Evolutionary conservation across 257 asterid genomes (phyloP).

Genomic region (Solanum piurae): DNA sequence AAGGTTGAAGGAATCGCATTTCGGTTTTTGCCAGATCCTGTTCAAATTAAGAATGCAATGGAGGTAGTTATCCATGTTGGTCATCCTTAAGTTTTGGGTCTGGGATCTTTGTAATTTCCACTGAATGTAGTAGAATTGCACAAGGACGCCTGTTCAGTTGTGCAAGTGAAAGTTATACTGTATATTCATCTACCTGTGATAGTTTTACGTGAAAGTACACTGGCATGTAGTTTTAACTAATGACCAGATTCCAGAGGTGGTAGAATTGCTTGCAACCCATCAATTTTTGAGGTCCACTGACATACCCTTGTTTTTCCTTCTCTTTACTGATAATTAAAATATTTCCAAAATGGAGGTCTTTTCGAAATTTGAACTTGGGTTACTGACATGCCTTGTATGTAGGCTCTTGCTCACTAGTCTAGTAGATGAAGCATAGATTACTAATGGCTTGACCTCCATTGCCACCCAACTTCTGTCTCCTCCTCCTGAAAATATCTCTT

Average conservation of each 20-base stretch:
- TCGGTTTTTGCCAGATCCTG: constrained; percentile 89
- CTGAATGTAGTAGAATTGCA: not conserved
- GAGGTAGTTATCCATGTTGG: constrained; percentile 37
- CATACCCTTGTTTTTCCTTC: not conserved
- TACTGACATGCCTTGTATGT: not conserved
- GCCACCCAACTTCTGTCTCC: not conserved
- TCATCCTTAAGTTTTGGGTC: not conserved
- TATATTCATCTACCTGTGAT: not conserved
- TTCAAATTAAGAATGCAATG: constrained; percentile 77
- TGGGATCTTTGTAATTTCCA: not conserved
- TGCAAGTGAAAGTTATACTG: not conserved
- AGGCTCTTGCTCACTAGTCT: not conserved
- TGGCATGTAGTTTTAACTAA: not conserved
- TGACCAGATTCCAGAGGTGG: not conserved
- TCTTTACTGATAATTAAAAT: not conserved
- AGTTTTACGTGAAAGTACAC: not conserved
- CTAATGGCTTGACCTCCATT: not conserved
- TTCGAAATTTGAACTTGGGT: not conserved
- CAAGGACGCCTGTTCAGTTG: not conserved
- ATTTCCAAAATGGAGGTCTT: not conserved
- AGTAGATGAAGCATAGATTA: not conserved
- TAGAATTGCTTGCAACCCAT: not conserved
- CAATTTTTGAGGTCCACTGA: not conserved
- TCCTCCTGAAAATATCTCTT: not conserved
- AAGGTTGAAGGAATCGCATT: constrained; percentile 98